Conservation (phyloP, 768 basidiomycete species). For the Russula emetica region DNA sequence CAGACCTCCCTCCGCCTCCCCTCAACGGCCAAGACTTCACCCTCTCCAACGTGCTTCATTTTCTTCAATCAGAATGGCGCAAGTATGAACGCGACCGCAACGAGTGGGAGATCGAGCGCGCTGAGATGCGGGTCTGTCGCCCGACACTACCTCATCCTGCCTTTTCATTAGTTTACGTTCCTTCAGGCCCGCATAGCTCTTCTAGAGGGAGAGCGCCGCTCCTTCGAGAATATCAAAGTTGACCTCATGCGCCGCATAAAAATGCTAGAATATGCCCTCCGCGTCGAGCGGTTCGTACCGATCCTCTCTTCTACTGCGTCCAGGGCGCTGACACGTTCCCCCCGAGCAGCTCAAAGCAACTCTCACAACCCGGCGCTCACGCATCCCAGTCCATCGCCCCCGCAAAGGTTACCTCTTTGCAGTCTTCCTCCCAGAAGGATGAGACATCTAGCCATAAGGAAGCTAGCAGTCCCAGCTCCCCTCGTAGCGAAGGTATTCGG, state of each 20-base stretch:
- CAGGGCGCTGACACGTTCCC: slow-evolving; percentile 34
- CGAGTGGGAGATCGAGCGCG: slow-evolving; percentile 99
- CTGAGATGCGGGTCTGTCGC: slow-evolving; percentile 90
- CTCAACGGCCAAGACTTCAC: slow-evolving; percentile 91
- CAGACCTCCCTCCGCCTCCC: slow-evolving; percentile 65
- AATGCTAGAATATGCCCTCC: slow-evolving; percentile 97
- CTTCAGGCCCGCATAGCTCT: slow-evolving; percentile 90
- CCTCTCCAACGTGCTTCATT: slow-evolving; percentile 92
- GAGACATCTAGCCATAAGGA: slow-evolving; percentile 70
- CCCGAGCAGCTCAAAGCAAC: slow-evolving; percentile 69
- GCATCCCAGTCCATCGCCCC: slow-evolving; percentile 50
- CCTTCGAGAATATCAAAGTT: slow-evolving; percentile 94
- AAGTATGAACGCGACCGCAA: slow-evolving; percentile 97
- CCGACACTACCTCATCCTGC: slow-evolving; percentile 26
- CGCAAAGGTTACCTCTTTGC: slow-evolving; percentile 60
- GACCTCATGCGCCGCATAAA: slow-evolving; percentile 96
- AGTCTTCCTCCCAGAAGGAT: slow-evolving; percentile 61
- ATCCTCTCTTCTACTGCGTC: slow-evolving; percentile 21
- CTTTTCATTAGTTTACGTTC: slow-evolving; percentile 27
- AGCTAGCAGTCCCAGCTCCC: slow-evolving; percentile 77
- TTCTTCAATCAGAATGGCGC: slow-evolving; percentile 96
- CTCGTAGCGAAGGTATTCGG: slow-evolving; percentile 71
- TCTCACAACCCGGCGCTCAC: slow-evolving; percentile 50
- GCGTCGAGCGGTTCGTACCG: slow-evolving; percentile 84
- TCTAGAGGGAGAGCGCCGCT: slow-evolving; percentile 93